Percentiles rank a stretch among this genome's conserved stretches.
Conservation (phyloP, 345 rosid species). For the Salix brachista region DNA sequence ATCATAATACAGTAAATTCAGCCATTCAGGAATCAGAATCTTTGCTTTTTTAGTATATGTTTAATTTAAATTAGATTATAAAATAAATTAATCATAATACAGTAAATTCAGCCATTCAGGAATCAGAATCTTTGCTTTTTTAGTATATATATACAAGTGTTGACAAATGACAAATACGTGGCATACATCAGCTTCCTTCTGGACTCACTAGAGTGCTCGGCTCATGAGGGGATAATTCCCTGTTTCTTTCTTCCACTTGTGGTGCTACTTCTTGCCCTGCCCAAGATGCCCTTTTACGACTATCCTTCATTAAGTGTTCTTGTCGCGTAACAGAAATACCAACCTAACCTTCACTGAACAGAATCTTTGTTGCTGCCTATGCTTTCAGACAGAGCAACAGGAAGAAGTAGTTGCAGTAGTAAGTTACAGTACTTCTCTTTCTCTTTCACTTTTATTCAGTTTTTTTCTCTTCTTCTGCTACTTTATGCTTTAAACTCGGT, state of each 20-base stretch:
- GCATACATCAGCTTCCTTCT: not conserved
- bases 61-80: no score
- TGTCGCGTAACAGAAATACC: slow-evolving; percentile 10
- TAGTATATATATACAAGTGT: not conserved
- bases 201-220: not conserved
- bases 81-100: no score
- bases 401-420: not conserved
- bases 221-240: no score
- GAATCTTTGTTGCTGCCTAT: slow-evolving; percentile 6
- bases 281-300: not conserved
- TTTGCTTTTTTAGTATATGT: no score
- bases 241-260: not conserved
- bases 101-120: no score
- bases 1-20: no score
- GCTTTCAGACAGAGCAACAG: no score
- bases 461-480: slow-evolving; percentile 6
- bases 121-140: no score
- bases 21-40: no score
- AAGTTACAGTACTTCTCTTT: slow-evolving; percentile 26
- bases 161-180: not conserved
- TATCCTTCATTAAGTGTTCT: slow-evolving; percentile 9
- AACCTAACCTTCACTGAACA: slow-evolving; percentile 15
- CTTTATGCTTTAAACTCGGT: not conserved
- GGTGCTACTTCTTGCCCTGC: not conserved
- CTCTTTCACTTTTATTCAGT: slow-evolving; percentile 13